Percentiles rank a stretch among this genome's conserved stretches.
Evolutionary conservation across 2,329 filamentous ascomycete genomes (phyloP).

Genomic region (Nemania serpens): DNA sequence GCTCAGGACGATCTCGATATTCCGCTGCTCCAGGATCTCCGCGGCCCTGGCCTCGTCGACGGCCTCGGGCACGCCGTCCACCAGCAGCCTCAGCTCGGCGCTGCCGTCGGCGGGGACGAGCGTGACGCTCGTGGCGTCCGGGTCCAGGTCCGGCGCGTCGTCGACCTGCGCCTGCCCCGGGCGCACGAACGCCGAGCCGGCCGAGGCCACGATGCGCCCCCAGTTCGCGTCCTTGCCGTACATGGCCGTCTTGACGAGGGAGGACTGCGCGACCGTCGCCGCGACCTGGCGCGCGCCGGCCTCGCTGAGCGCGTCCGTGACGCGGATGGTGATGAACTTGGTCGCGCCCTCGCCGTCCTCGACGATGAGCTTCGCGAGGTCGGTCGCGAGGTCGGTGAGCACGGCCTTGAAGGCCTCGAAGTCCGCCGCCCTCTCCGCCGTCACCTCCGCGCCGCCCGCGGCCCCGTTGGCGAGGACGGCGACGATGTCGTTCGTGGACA

Average conservation of each 20-base stretch:
- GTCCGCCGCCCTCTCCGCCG: constrained; percentile 59
- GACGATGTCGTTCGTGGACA: constrained; percentile 95
- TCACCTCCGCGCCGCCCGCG: constrained; percentile 72
- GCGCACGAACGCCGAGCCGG: constrained; percentile 70
- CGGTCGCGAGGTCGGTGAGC: constrained; percentile 77
- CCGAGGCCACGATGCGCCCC: constrained; percentile 94
- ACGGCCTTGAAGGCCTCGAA: constrained; percentile 72
- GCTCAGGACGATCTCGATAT: constrained; percentile 77
- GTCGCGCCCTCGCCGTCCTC: constrained; percentile 97
- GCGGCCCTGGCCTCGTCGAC: constrained; percentile 78
- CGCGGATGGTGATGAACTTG: constrained; percentile 94
- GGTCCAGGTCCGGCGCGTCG: constrained; percentile 67
- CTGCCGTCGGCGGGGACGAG: constrained; percentile 81
- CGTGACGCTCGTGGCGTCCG: constrained; percentile 73
- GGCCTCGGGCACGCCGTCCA: constrained; percentile 78
- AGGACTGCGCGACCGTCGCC: constrained; percentile 85
- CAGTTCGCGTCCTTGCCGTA: constrained; percentile 99
- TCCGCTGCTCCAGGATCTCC: constrained; percentile 77
- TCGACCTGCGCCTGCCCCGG: constrained; percentile 57
- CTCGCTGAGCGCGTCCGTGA: constrained; percentile 72
- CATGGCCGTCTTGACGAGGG: constrained; percentile 94
- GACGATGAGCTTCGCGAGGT: constrained; percentile 90
- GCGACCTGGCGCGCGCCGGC: constrained; percentile 78
- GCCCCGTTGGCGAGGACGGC: constrained; percentile 95
- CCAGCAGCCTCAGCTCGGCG: constrained; percentile 73